Base-by-base conservation (phyloP, 2,329 filamentous ascomycete species). In the Talaromyces sp. region DNA sequence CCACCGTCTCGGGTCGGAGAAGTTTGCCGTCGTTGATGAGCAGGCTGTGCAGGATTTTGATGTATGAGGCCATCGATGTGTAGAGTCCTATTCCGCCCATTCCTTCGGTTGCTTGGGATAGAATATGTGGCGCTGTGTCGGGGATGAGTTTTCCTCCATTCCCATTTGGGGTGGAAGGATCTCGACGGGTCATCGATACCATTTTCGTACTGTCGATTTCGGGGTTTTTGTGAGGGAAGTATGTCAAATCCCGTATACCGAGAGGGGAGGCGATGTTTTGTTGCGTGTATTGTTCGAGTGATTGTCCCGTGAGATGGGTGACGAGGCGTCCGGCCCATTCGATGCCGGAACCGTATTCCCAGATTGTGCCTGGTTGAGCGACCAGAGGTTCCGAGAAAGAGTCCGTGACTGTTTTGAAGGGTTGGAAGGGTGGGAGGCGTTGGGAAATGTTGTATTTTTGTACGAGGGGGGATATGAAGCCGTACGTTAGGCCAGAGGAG, bases 241-340 rank as follows among this genome's bases (percentile, higher is more conserved):
- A 62, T 24, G 64, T 59, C 50, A 62, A 31, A 31, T 65, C 64
- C 2, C 35, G n/a, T 33, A 65, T 65, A 11, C 50, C 64, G 24
- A 65, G 35, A 0, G 59, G 64, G 8, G 39, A 49, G 8, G 52
- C 50, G 22, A 65, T 62, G 41, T 65, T 65, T 14, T 43, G 16
- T 24, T 62, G 50, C 0, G 43, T 62, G 52, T 58, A 65, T 50
- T 65, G 59, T 43, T 65, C 64, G 1, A 65, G 64, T 9, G 49
- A 59, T 35, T 47, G 47, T 3, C 59, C 59, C 6, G 59, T 49
- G 2, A 65, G 33, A 33, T 22, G 50, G 3, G 13, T 45, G 24
- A 65, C 9, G 19, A 65, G 27, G 1, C 22, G 22, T 1, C 64
- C 64, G 13, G 59, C 52, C 64, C 64, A 65, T n/a, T 65, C 64